A percentile compares a stretch with the other conserved stretches of the same genome.
phyloP scores from a whole-genome alignment of 169 alveolate species.

The Cryptosporidium muris region DNA sequence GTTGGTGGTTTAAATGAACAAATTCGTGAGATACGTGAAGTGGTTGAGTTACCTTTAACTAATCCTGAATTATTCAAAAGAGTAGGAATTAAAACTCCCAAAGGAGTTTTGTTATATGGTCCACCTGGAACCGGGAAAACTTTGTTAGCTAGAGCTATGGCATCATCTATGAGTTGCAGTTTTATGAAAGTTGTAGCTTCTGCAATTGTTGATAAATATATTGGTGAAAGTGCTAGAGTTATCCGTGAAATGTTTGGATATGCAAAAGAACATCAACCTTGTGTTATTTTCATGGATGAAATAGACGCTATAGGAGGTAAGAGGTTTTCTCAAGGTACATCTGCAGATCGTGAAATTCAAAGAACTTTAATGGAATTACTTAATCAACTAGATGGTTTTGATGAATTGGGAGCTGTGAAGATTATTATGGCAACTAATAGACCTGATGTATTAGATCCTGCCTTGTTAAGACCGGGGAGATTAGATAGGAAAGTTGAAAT shows the following conservation, averaged over 20 bases:
- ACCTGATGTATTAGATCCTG: conserved; percentile 99
- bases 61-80: conserved; percentile 96
- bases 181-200: conserved; percentile 99
- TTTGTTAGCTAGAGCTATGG: conserved; percentile 98
- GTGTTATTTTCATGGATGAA: conserved; percentile 99
- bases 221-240: conserved; percentile 99
- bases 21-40: conserved; percentile 97
- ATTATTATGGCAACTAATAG: conserved; percentile 99
- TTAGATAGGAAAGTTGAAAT: conserved; percentile 98
- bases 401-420: conserved; percentile 98
- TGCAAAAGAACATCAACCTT: conserved; percentile 98
- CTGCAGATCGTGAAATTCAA: conserved; percentile 99
- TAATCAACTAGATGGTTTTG: conserved; percentile 99
- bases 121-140: conserved; percentile 99
- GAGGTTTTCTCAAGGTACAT: conserved; percentile 96
- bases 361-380: conserved; percentile 95
- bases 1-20: conserved; percentile 98
- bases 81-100: conserved; percentile 99
- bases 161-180: conserved; percentile 96
- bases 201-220: conserved; percentile 98
- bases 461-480: conserved; percentile 99
- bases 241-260: conserved; percentile 98
- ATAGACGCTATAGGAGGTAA: conserved; percentile 99
- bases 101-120: conserved; percentile 98
- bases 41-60: conserved; percentile 97